These are phyloP conservation scores for Heterobasidion irregulare DNA, from an alignment of 1,284 basidiomycete species.

Conservation along the genomic window DNA sequence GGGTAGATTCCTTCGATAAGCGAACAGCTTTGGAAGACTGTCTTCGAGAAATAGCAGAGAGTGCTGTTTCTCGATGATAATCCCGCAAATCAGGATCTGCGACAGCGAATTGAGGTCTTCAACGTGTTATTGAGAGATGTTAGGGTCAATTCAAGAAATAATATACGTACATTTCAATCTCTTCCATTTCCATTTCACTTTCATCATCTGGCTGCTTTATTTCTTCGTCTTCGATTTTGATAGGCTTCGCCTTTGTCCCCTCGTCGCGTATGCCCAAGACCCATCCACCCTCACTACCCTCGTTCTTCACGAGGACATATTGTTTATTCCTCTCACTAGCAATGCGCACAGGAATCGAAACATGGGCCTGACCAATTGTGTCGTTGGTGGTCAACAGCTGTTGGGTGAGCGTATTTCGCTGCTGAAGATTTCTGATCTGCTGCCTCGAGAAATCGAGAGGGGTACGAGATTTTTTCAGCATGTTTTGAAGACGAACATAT, in stretches of 20 bases:
- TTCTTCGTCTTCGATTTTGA: constrained; percentile 63
- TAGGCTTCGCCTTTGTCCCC: constrained; percentile 76
- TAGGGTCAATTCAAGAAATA: constrained; percentile 3
- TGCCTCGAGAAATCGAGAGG: constrained; percentile 94
- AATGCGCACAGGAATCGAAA: constrained; percentile 87
- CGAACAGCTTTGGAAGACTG: constrained; percentile 35
- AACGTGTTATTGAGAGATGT: constrained; percentile 13
- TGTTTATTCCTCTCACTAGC: constrained; percentile 92
- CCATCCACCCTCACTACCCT: constrained; percentile 84
- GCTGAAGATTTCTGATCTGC: constrained; percentile 86
- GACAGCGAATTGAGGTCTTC: constrained; percentile 23
- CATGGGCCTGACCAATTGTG: constrained; percentile 82
- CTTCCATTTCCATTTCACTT: constrained; percentile 69
- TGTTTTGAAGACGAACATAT: constrained; percentile 84
- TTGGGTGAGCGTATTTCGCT: constrained; percentile 90
- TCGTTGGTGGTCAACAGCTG: constrained; percentile 94
- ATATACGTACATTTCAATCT: constrained; percentile 55
- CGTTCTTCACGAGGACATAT: constrained; percentile 91
- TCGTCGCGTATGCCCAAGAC: constrained; percentile 84
- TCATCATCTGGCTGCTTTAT: constrained; percentile 24
- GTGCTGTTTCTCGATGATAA: constrained; percentile 56
- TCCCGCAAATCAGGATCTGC: constrained; percentile 63
- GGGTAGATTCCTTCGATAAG: constrained; percentile 23
- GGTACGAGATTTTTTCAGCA: constrained; percentile 77
- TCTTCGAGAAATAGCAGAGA: constrained; percentile 55